Evolutionary conservation across 2,329 filamentous ascomycete species (phyloP).

Genomic region (Trichoderma pleuroti): DNA sequence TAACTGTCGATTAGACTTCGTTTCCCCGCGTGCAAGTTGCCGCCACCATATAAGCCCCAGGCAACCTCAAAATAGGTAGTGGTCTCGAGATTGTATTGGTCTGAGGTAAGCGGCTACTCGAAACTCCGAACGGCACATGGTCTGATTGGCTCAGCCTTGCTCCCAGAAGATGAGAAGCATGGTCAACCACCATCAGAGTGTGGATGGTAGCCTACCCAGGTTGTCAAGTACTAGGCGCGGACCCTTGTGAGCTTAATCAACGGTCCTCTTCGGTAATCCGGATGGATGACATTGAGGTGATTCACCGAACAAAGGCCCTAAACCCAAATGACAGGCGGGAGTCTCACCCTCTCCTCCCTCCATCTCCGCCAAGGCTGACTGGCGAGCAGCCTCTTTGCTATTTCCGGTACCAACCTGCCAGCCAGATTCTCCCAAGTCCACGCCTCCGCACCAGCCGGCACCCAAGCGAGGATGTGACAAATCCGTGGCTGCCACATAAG

Average conservation of each 20-base stretch:
- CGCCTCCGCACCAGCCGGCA: slow-evolving; percentile 3
- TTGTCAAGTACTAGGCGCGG: not conserved
- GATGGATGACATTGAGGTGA: not conserved
- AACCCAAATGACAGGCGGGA: not conserved
- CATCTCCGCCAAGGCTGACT: not conserved
- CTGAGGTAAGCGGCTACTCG: not conserved
- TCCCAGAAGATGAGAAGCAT: not conserved
- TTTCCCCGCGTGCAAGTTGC: not conserved
- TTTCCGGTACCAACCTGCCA: slow-evolving; percentile 1
- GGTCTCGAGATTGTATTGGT: not conserved
- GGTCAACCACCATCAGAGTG: not conserved
- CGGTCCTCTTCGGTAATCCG: not conserved
- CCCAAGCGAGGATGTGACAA: not conserved
- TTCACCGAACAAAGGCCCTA: not conserved
- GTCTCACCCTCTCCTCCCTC: not conserved
- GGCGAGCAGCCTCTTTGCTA: not conserved
- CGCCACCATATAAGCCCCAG: too few species aligned
- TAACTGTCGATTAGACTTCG: not conserved
- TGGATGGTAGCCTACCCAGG: not conserved
- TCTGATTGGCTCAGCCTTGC: not conserved
- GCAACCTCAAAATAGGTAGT: not conserved
- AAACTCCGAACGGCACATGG: not conserved
- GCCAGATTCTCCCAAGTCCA: not conserved
- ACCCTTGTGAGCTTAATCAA: slow-evolving; percentile 5
- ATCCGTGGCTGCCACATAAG: not conserved